Base-by-base conservation (phyloP, 306 rosid species). In the Glycine tomentella region DNA sequence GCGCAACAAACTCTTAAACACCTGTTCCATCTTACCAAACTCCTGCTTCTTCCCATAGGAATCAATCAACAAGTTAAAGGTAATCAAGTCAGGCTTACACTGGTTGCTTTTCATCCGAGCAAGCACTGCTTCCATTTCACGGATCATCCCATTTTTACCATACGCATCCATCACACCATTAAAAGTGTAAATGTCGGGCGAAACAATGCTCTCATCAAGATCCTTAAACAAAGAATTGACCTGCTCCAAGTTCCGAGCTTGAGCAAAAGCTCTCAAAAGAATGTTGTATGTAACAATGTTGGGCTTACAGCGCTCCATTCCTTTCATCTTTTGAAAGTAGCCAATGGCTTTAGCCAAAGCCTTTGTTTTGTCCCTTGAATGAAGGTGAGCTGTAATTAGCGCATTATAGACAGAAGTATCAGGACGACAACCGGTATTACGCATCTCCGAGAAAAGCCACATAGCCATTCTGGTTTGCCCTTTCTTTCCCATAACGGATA, bases 401-500 rank as follows among this genome's bases (percentile, higher is more conserved):
- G 97, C 89, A 83, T 94, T 94, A 74, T 92, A 94, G 12, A 94
- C 98, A 74, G 94, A 94, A 79, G 98, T 89, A 87, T 94, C 98
- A 4, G 97, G 91, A 50, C 92, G 87, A 80, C 98, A 94, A 46
- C 97, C 94, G 17, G 96, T 84, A 45, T 89, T 95, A 16, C 94
- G 92, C 98, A 95, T 95, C 93, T 95, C 99, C 0, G 99, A 87
- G 86, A 95, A 95, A 63, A 93, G 96, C 99, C 99, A 95, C 94
- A 91, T 91, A 8, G 99, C 97, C 93, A 91, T 83, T 59, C 99
- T 88, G 13, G 85, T 93, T 84, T 95, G 97, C 40, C 99, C 98
- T 84, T 91, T 90, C 90, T 88, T 93, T 48, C 97, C 97, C 99
- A 91, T 91, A 33, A 95, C 90, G 1, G 97, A 93, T 44, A 95